Base-by-base conservation (phyloP, 2,329 filamentous ascomycete genomes). In the Colletotrichum limetticola region DNA sequence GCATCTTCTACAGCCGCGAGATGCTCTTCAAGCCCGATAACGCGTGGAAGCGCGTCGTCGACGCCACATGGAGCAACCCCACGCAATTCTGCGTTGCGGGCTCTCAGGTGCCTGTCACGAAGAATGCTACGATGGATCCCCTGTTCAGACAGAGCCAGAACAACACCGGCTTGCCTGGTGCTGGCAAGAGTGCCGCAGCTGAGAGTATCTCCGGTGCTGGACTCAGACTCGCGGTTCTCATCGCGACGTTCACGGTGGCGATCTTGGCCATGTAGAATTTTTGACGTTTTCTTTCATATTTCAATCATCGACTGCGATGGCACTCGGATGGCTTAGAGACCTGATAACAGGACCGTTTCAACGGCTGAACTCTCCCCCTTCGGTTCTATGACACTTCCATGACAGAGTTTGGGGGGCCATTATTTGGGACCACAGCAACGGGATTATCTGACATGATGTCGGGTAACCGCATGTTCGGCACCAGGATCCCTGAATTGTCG, bases 1-100 rank as follows among this genome's bases (percentile, higher is more conserved):
- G 85, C 49, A 83, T 87, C 76, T 86, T 85, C 76, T 87, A 86
- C 76, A 86, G 85, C 2, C 77, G 80, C 3, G 79, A 80, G 35
- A 87, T 86, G 82, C 76, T 85, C 24, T 78, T 79, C 5, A 77
- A 81, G 49, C 82, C 85, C n/a, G 81, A 78, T 52, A 80, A 78
- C 5, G 79, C 81, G 9, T 88, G 86, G 86, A 78, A 82, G 75
- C 76, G 79, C 60, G 81, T 80, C 9, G 81, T 80, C 55, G 79
- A 81, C 55, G 82, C 82, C 1, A 81, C 81, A 0, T 84, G 82
- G 82, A 77, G 67, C 28, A 78, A 81, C 42, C 78, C 80, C 12
- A 75, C 56, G 14, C 59, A 64, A 58, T 78, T 78, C 63, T 83
- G 82, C 74, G 82, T 83, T 7, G 75, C 77, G 42, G 80, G 78